Evolutionary conservation across 1,284 basidiomycete species (phyloP).

Genomic region (Marasmius oreades): DNA sequence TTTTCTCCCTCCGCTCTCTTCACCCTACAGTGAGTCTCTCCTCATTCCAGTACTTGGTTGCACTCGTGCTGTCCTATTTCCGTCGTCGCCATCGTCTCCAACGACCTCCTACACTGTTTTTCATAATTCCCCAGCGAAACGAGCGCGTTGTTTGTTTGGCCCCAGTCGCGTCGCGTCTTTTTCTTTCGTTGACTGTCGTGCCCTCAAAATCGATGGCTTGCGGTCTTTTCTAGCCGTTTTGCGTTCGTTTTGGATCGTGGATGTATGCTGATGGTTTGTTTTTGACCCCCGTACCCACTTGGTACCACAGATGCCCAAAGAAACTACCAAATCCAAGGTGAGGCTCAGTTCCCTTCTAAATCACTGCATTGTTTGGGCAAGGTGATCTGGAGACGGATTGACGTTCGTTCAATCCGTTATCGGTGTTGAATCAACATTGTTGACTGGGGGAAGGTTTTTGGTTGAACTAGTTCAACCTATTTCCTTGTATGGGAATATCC

Average conservation of each 20-base stretch:
- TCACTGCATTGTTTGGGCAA: constrained; percentile 14
- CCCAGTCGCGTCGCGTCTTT: constrained; percentile 21
- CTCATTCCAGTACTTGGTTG: constrained; percentile 2
- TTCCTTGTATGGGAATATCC: not conserved
- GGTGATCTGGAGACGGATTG: constrained; percentile 14
- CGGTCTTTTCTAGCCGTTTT: constrained; percentile 5
- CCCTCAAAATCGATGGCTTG: constrained; percentile 5
- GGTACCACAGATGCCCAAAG: constrained; percentile 73
- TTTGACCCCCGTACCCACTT: constrained; percentile 18
- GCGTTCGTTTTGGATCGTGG: constrained; percentile 4
- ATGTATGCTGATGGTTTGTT: constrained; percentile 13
- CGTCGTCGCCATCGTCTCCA: constrained; percentile 18
- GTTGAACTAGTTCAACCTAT: constrained; percentile 1
- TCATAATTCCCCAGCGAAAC: constrained; percentile 3
- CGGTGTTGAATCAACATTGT: constrained; percentile 3
- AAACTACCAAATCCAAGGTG: constrained; percentile 73
- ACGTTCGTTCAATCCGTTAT: constrained; percentile 3
- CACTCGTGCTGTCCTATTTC: constrained; percentile 1
- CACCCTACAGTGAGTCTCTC: constrained; percentile 10
- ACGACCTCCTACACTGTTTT: constrained; percentile 6
- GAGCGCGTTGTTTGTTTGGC: constrained; percentile 26
- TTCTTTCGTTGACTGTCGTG: not conserved
- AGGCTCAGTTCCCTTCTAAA: constrained; percentile 22
- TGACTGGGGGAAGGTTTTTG: not conserved
- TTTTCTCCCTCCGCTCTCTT: constrained; percentile 3